Evolutionary conservation across 2,329 filamentous ascomycete species (phyloP).

Genomic region (Fusarium sp.): DNA sequence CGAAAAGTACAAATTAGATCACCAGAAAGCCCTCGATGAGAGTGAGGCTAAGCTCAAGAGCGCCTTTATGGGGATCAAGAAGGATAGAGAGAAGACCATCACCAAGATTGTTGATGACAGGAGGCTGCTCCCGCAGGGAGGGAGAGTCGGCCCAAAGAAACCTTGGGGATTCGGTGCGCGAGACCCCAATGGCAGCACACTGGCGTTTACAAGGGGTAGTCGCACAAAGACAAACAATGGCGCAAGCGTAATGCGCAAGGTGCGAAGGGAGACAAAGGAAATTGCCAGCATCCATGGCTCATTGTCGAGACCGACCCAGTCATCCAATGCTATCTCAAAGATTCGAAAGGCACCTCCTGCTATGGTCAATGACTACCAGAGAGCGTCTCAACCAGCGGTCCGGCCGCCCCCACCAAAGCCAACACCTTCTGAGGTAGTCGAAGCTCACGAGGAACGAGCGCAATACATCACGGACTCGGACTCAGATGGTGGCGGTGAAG

Average conservation of each 20-base stretch:
- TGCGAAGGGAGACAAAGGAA: conserved; percentile 67
- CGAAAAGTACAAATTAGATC: conserved; percentile 71
- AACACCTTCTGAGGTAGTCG: conserved; percentile 40
- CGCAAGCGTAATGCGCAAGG: conserved; percentile 67
- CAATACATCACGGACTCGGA: conserved; percentile 58
- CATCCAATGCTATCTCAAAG: conserved; percentile 50
- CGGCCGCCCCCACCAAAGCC: conserved; percentile 42
- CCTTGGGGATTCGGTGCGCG: conserved; percentile 45
- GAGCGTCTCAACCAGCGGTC: conserved; percentile 55
- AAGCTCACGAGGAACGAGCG: conserved; percentile 52
- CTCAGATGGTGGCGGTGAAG: conserved; percentile 26
- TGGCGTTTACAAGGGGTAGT: conserved; percentile 61
- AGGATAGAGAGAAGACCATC: conserved; percentile 67
- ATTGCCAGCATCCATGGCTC: conserved; percentile 62
- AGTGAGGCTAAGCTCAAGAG: conserved; percentile 70
- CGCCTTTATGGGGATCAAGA: conserved; percentile 67
- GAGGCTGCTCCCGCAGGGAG: conserved; percentile 58
- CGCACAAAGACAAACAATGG: conserved; percentile 65
- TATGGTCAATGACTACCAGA: conserved; percentile 66
- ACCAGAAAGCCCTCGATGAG: conserved; percentile 67
- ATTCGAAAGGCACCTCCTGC: conserved; percentile 63
- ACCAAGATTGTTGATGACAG: conserved; percentile 68
- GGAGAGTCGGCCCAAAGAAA: conserved; percentile 50
- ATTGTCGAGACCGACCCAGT: conserved; percentile 54
- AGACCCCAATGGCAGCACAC: conserved; percentile 48